Conservation (phyloP, 2,329 filamentous ascomycete genomes). For the Penicillium vulpinum region DNA sequence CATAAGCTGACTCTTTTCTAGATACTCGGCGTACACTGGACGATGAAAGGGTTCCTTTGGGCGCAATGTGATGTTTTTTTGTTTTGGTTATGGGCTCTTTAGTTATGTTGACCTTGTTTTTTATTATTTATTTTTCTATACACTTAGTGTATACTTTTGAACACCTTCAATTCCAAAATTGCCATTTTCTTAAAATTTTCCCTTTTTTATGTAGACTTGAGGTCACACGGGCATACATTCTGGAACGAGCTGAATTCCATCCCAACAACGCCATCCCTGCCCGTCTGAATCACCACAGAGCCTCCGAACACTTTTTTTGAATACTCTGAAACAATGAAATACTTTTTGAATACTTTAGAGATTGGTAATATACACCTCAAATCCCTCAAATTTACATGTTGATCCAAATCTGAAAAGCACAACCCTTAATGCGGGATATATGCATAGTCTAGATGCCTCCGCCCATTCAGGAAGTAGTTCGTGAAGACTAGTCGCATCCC, state of each 20-base stretch:
- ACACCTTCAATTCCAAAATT: constrained; percentile 1
- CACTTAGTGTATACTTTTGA: constrained; percentile 4
- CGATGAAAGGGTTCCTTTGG: constrained; percentile 34
- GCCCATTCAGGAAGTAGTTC: constrained; percentile 18
- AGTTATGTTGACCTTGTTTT: constrained; percentile 17
- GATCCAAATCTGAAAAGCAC: not conserved
- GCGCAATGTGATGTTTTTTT: constrained; percentile 36
- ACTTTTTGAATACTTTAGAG: not conserved
- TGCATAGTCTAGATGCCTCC: not conserved
- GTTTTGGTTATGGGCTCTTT: constrained; percentile 16
- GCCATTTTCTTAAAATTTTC: constrained; percentile 2
- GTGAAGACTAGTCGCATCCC: constrained; percentile 17
- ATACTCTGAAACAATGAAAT: not conserved
- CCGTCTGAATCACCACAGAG: constrained; percentile 21
- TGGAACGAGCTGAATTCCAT: constrained; percentile 8
- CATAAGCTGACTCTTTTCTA: constrained; percentile 19
- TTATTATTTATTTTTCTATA: constrained; percentile 4
- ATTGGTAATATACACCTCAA: not conserved
- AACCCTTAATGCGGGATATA: not conserved
- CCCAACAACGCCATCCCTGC: constrained; percentile 8
- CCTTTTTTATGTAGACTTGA: not conserved
- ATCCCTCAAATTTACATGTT: not conserved
- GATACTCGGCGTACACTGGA: constrained; percentile 42
- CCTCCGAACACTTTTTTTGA: not conserved
- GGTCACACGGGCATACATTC: not conserved